These are phyloP conservation scores for Mycena galericulata DNA, from an alignment of 768 basidiomycete species.

Conservation along the genomic window DNA sequence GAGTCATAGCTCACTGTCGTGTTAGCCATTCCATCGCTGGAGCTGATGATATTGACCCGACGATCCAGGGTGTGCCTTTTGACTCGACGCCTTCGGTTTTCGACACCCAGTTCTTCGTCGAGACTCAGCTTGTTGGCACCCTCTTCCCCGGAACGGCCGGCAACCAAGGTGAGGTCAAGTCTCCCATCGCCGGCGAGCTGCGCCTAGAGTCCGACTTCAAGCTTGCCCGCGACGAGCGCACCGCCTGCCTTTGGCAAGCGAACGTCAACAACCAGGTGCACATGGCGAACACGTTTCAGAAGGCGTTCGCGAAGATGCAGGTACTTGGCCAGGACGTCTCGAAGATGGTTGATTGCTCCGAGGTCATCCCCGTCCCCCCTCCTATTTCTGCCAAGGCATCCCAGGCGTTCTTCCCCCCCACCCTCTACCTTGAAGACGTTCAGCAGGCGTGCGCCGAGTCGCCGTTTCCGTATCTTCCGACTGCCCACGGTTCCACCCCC, in stretches of 20 bases:
- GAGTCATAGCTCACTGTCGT: not conserved
- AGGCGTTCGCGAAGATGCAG: conserved; percentile 26
- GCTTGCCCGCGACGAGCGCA: conserved; percentile 12
- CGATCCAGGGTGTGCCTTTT: conserved; percentile 30
- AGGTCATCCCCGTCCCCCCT: too few relatives aligned
- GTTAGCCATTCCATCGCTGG: conserved; percentile 12
- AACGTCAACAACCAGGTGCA: conserved; percentile 36
- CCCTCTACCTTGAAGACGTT: not conserved
- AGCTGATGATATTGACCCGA: conserved; percentile 14
- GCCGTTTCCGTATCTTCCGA: not conserved
- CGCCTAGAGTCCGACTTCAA: conserved; percentile 30
- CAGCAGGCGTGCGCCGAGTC: not conserved
- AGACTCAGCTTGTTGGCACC: conserved; percentile 33
- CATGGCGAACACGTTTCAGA: conserved; percentile 42
- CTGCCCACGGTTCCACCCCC: not conserved
- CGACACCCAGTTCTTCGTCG: conserved; percentile 41
- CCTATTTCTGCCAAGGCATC: not conserved
- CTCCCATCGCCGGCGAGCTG: conserved; percentile 27
- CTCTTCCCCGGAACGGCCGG: conserved; percentile 34
- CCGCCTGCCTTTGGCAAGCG: conserved; percentile 21
- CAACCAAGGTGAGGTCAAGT: conserved; percentile 28
- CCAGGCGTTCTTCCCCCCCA: not conserved
- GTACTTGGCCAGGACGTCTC: too few relatives aligned
- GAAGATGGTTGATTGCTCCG: too few relatives aligned
- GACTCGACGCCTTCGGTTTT: conserved; percentile 37